Evolutionary conservation across 2,329 filamentous ascomycete genomes (phyloP), one percentile per base, ranked within the genome.

Genomic region (Domatiomyces globalis): DNA sequence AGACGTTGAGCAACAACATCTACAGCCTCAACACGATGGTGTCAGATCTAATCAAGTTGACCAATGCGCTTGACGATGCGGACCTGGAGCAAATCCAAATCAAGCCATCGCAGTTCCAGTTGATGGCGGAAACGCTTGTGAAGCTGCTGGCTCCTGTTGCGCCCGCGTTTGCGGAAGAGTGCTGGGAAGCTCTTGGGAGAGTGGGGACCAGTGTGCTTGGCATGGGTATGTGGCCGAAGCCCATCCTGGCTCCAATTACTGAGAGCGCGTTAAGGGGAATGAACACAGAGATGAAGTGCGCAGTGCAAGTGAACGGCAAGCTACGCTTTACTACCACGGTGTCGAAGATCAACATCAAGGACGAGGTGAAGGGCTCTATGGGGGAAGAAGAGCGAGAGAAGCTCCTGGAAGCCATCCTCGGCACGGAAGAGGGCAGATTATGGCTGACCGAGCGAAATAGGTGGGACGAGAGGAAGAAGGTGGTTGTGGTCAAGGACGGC

Each of bases 1-100:
- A 73, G 5, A 83, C 85, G 1, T 83, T 88, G 61, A 74, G 81
- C 19, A 76, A 78, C 48, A 78, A 81, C 52, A 80, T 87, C 1
- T 85, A 88, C 63, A 76, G 84, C 0, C 73, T 95, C 49, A 95
- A 94, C 68, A 94, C 87, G 0, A 75, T 86, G 7, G 77, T 94
- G 17, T 92, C 86, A 1, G 84, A 90, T 61, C 73, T 95, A 12
- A 95, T 87, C 76, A 80, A 78, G 43, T 73, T 94, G 15, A 89
- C 86, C 3, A 94, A 94, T 64, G 67, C 72, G 0, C 69, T 88
- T 12, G 48, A 54, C 39, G 58, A 58, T 15, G 22, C 36, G 39
- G 42, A 46, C 25, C 8, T 39, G 18, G 44, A 20, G 18, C 10
- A 39, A 39, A 52, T 52, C 20, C 52, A 52, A 25, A 20, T 58